Conservation (phyloP, 2,329 filamentous ascomycete species). For the Calonectria naviculata region DNA sequence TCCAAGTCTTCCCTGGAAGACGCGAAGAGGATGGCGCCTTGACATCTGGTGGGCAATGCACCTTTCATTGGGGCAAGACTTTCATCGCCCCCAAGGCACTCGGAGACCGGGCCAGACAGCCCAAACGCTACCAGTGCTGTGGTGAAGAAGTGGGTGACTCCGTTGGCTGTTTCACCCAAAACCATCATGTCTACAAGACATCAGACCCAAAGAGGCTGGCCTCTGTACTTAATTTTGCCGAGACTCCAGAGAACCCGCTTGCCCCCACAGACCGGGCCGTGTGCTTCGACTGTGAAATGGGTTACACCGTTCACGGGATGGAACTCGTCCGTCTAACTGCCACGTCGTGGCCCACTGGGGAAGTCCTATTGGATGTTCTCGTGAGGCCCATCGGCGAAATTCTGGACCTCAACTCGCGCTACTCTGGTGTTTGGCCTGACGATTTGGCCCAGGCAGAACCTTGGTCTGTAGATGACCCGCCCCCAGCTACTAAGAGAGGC, state of each 20-base stretch:
- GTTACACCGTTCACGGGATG: slow-evolving; percentile 88
- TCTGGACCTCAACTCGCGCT: slow-evolving; percentile 91
- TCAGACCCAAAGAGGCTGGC: slow-evolving; percentile 81
- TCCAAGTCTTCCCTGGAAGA: slow-evolving; percentile 91
- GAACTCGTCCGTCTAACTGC: slow-evolving; percentile 93
- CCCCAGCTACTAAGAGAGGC: slow-evolving; percentile 40
- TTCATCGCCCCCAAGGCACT: slow-evolving; percentile 68
- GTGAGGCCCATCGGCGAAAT: slow-evolving; percentile 87
- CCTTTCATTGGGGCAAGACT: slow-evolving; percentile 81
- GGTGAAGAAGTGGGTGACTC: slow-evolving; percentile 78
- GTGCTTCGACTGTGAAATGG: slow-evolving; percentile 97
- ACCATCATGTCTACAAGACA: slow-evolving; percentile 89
- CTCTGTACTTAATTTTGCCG: slow-evolving; percentile 79
- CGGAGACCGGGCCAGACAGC: slow-evolving; percentile 66
- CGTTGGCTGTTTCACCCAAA: slow-evolving; percentile 76
- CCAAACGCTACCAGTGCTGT: slow-evolving; percentile 82
- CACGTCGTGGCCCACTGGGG: slow-evolving; percentile 84
- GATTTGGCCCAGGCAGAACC: slow-evolving; percentile 77
- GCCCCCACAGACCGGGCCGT: slow-evolving; percentile 70
- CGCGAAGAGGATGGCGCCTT: slow-evolving; percentile 81
- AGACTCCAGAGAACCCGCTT: slow-evolving; percentile 75
- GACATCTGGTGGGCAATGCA: slow-evolving; percentile 81
- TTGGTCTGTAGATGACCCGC: slow-evolving; percentile 51
- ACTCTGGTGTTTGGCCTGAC: slow-evolving; percentile 85
- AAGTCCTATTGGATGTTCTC: slow-evolving; percentile 82